Evolutionary conservation across 83 land plant species (phyloP).

Genomic region (Picea engelmannii): DNA sequence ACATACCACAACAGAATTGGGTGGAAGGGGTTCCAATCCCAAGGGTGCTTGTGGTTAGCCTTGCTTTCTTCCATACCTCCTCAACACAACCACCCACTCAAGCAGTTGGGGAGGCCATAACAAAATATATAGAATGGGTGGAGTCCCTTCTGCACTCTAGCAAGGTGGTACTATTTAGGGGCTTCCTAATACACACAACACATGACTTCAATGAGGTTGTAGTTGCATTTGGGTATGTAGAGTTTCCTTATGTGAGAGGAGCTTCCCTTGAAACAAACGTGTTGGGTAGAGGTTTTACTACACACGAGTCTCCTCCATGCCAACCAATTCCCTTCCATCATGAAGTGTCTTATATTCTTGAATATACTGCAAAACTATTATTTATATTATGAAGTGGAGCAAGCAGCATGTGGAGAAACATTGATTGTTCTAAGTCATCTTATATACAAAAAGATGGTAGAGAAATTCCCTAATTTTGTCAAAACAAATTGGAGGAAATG

Average conservation of each 20-base stretch:
- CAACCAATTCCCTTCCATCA: no score
- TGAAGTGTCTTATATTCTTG: no score
- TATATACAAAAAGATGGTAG: constrained; percentile 76
- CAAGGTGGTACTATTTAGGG: no score
- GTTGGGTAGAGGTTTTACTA: no score
- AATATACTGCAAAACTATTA: no score
- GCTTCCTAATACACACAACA: no score
- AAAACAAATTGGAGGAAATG: constrained; percentile 59
- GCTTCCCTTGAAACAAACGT: no score
- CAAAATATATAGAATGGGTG: constrained; percentile 28
- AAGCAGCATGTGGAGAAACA: constrained; percentile 86
- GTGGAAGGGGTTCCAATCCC: constrained; percentile 29
- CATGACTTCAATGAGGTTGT: no score
- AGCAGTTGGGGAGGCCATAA: constrained; percentile 19
- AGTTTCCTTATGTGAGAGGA: no score
- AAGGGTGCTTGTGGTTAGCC: constrained; percentile 20
- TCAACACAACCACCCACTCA: background rate
- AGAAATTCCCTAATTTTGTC: constrained; percentile 80
- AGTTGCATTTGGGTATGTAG: no score
- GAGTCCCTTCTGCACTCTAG: constrained; percentile 33
- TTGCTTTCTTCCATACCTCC: background rate
- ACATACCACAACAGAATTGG: constrained; percentile 13
- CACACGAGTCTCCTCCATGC: no score
- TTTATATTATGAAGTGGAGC: constrained; percentile 93
- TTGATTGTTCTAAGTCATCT: constrained; percentile 91